Percentiles rank a stretch among this genome's conserved stretches.
phyloP scores from a whole-genome alignment of 2,329 filamentous ascomycete species.

The Dactylellina leptospora region DNA sequence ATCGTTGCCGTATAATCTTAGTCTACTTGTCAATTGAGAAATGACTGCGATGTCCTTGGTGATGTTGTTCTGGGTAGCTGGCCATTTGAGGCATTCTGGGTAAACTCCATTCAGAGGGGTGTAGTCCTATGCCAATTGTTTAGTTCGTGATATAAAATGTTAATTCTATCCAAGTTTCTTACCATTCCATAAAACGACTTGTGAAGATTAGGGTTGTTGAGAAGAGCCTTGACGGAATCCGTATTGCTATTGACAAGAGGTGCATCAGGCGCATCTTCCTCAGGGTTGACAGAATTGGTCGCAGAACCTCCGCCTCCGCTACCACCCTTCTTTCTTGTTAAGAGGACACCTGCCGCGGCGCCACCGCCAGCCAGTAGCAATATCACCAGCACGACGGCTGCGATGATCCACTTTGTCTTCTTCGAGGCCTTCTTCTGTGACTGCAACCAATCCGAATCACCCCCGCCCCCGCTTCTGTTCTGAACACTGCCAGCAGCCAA shows the following conservation, averaged over 20 bases:
- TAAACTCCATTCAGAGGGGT: conserved; percentile 92
- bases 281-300: conserved; percentile 51
- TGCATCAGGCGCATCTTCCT: conserved; percentile 56
- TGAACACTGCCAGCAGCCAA: conserved; percentile 12
- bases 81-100: conserved; percentile 78
- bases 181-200: conserved; percentile 88
- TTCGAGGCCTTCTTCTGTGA: conserved; percentile 71
- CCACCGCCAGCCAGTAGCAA: conserved; percentile 77
- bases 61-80: conserved; percentile 91
- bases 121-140: conserved; percentile 69
- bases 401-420: conserved; percentile 74
- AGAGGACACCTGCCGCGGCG: conserved; percentile 73
- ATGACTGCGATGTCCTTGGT: conserved; percentile 90
- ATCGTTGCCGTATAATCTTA: conserved; percentile 92
- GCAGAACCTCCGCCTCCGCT: conserved; percentile 56
- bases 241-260: conserved; percentile 66
- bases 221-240: conserved; percentile 69
- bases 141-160: neutral
- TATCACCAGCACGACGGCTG: conserved; percentile 71
- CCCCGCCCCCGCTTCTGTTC: conserved; percentile 5
- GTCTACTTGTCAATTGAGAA: conserved; percentile 84
- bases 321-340: conserved; percentile 66
- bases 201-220: conserved; percentile 83
- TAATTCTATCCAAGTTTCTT: neutral
- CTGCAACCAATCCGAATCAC: conserved; percentile 67